Conservation (phyloP, 2,329 filamentous ascomycete genomes). For the Penicillium sumatraense region DNA sequence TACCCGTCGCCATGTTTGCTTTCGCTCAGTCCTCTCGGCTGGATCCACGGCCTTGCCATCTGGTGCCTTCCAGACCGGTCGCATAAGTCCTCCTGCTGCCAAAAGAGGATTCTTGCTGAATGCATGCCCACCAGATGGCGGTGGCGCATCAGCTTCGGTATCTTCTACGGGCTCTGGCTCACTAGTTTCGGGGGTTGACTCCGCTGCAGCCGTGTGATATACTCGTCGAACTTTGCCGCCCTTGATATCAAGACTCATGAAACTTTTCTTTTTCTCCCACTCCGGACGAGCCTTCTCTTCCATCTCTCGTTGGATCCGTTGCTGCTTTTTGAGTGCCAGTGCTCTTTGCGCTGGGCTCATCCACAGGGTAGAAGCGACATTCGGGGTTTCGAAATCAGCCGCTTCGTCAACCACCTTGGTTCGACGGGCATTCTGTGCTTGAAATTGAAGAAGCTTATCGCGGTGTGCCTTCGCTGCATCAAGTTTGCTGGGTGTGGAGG, state of each 20-base stretch:
- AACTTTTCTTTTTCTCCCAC: constrained; percentile 84
- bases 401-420: constrained; percentile 89
- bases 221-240: constrained; percentile 73
- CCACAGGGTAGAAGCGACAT: constrained; percentile 73
- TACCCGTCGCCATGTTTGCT: constrained; percentile 52
- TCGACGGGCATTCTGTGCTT: constrained; percentile 81
- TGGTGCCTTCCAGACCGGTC: constrained; percentile 50
- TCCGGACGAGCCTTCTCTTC: constrained; percentile 85
- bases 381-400: constrained; percentile 70
- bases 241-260: constrained; percentile 82
- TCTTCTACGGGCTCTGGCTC: constrained; percentile 20
- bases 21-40: constrained; percentile 35
- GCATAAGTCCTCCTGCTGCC: constrained; percentile 47
- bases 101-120: constrained; percentile 52
- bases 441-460: constrained; percentile 79
- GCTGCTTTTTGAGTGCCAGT: constrained; percentile 80
- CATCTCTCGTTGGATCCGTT: constrained; percentile 80
- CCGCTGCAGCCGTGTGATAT: constrained; percentile 41
- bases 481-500: constrained; percentile 57
- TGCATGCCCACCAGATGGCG: constrained; percentile 33
- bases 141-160: constrained; percentile 15
- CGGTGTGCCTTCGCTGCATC: constrained; percentile 75
- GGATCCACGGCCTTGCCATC: constrained; percentile 31
- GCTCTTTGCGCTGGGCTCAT: constrained; percentile 82
- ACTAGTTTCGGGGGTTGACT: constrained; percentile 22